Conservation (phyloP, 2,329 filamentous ascomycete genomes). For the Neophaeococcomyces aloes region DNA sequence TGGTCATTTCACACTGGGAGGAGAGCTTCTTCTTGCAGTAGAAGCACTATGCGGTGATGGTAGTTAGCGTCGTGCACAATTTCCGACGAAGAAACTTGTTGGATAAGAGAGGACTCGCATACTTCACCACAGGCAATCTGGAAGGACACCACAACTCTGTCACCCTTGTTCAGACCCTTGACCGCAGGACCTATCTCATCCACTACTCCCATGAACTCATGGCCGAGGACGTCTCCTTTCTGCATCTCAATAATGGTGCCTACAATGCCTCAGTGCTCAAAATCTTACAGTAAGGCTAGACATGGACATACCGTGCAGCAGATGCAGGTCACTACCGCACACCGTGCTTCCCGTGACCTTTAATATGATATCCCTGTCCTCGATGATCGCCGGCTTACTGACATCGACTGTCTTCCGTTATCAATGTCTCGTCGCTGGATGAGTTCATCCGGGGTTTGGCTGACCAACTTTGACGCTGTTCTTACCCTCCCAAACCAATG, state of each 20-base stretch:
- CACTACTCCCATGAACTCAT: conserved; percentile 44
- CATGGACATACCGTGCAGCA: conserved; percentile 36
- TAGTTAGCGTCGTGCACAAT: no score
- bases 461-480: conserved; percentile 66
- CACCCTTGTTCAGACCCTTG: conserved; percentile 46
- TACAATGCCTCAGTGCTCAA: no score
- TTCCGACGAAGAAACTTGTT: no score
- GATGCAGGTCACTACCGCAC: conserved; percentile 51
- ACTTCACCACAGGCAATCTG: conserved; percentile 62
- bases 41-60: no score
- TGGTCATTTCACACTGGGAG: conserved; percentile 41
- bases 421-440: no score
- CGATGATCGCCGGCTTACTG: conserved; percentile 60
- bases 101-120: no score
- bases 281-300: no score
- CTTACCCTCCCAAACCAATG: conserved; percentile 72
- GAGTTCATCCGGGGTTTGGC: no score
- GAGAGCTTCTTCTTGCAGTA: conserved; percentile 70
- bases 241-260: conserved; percentile 48
- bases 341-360: conserved; percentile 60
- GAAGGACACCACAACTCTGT: conserved; percentile 73
- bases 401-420: no score
- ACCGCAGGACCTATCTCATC: conserved; percentile 46
- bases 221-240: conserved; percentile 57
- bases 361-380: conserved; percentile 66